Evolutionary conservation across 225 moss, liverwort and hornwort species (phyloP), one percentile per base, ranked within the genome.

Genomic region (Lunularia cruciata): DNA sequence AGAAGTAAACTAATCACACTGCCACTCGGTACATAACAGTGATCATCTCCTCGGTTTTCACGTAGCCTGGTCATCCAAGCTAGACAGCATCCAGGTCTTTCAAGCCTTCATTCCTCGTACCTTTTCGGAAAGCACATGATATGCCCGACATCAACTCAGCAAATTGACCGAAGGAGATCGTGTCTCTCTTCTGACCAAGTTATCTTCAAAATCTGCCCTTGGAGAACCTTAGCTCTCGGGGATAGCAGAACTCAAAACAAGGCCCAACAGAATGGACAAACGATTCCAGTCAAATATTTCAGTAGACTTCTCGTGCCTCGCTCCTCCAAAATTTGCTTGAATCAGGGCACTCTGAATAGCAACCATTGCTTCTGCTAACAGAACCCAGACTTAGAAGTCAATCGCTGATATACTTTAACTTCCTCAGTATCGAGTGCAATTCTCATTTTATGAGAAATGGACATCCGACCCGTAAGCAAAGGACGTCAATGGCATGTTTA

Each of bases 261-360:
- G 36, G 60, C 38, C 7, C 15, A 59, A 37, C 40, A 49, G 19
- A 30, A 1, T 23, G 9, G 56, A 57, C 16, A 32, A 57, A 57
- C 8, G 33, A 3, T 8, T 8, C 23, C 8, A 8, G 18, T 38
- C 20, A 8, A 8, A n/a, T 65, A 38, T 25, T 57, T 74, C 69
- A 75, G 30, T 30, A 57, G 19, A 63, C 56, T 70, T 70, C 57
- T 47, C 47, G 62, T 47, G 63, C n/a, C 32, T 76, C 63, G 53
- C 35, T 27, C 19, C 33, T 62, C 61, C 35, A 64, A 27, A 23
- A 45, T 34, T 7, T 57, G 45, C 26, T 62, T 47, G n/a, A 60
- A 26, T 76, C 63, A 30, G 14, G 54, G 54, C 26, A 25, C 54
- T 28, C 25, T 27, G 54, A 27, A 22, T 40, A 75, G 55, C 40